A percentile compares a stretch with the other conserved stretches of the same genome.
phyloP scores from a whole-genome alignment of 257 asterid genomes.

The Gentiana dahurica region DNA sequence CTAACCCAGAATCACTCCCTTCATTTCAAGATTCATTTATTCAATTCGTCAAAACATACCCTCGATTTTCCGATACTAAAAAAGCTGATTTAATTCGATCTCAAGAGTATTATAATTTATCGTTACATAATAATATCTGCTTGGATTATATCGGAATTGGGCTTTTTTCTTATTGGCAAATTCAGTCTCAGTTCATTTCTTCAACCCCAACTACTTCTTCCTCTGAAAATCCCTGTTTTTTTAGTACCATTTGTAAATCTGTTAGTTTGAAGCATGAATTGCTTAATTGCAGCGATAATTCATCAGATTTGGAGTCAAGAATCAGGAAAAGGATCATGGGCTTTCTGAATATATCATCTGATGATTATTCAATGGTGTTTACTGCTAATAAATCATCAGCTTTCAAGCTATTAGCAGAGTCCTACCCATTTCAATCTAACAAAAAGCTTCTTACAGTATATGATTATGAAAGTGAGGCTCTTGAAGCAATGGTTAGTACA shows the following conservation, averaged over 20 bases:
- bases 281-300: slow-evolving; percentile 40
- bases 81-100: slow-evolving; percentile 59
- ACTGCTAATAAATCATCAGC: slow-evolving; percentile 84
- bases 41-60: slow-evolving; percentile 58
- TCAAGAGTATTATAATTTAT: slow-evolving; percentile 57
- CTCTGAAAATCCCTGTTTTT: slow-evolving; percentile 42
- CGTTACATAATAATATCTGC: slow-evolving; percentile 49
- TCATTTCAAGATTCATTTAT: slow-evolving; percentile 48
- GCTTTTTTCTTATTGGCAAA: slow-evolving; percentile 67
- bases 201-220: slow-evolving; percentile 12
- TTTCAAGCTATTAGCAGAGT: slow-evolving; percentile 67
- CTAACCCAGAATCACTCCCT: slow-evolving; percentile 75
- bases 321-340: slow-evolving; percentile 66
- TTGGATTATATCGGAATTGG: slow-evolving; percentile 87
- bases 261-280: slow-evolving; percentile 61
- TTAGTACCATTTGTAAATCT: slow-evolving; percentile 44
- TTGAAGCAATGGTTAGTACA: slow-evolving; percentile 42
- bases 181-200: slow-evolving; percentile 18
- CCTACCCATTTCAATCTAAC: slow-evolving; percentile 59
- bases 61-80: slow-evolving; percentile 50
- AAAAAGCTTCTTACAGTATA: slow-evolving; percentile 63
- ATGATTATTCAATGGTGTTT: slow-evolving; percentile 66
- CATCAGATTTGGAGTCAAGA: slow-evolving; percentile 50
- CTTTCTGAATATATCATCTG: slow-evolving; percentile 47
- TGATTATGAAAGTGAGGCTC: slow-evolving; percentile 77